Evolutionary conservation across 306 rosid genomes (phyloP).

Genomic region (Lotus japonicus): DNA sequence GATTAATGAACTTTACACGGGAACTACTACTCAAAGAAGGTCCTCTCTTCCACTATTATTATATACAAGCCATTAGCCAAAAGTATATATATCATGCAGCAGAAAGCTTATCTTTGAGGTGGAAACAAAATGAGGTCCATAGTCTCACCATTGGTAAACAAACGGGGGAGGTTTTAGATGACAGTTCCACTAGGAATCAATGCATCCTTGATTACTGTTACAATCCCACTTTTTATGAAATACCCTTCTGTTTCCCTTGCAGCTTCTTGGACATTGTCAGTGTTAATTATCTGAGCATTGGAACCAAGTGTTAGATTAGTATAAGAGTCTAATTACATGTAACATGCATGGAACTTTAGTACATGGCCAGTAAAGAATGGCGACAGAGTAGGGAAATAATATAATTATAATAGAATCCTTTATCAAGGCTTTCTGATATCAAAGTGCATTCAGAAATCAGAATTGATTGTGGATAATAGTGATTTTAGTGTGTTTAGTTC

Average conservation of each 20-base stretch:
- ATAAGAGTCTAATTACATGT: not conserved
- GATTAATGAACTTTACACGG: constrained; percentile 27
- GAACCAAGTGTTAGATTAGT: constrained; percentile 10
- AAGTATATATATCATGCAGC: constrained; percentile 32
- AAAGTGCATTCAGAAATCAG: not conserved
- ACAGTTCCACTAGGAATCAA: constrained; percentile 82
- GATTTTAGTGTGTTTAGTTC: too few relatives aligned
- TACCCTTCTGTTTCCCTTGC: constrained; percentile 98
- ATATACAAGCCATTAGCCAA: constrained; percentile 33
- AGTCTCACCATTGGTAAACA: not conserved
- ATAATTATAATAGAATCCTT: not conserved
- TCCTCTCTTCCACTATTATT: constrained; percentile 38
- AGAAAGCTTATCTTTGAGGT: constrained; percentile 9
- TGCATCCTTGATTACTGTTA: constrained; percentile 94
- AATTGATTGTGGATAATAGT: too few relatives aligned
- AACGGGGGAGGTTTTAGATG: constrained; percentile 29
- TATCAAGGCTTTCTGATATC: not conserved
- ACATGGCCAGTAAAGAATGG: too few relatives aligned
- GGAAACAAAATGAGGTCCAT: constrained; percentile 3
- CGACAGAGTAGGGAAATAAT: not conserved
- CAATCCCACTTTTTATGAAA: constrained; percentile 93
- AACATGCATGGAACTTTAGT: not conserved
- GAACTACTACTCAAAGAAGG: constrained; percentile 18
- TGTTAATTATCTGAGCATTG: constrained; percentile 65
- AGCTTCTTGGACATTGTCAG: constrained; percentile 87